Conservation (phyloP, 495 filamentous ascomycete species). For the Hypoxylon fuscum region DNA sequence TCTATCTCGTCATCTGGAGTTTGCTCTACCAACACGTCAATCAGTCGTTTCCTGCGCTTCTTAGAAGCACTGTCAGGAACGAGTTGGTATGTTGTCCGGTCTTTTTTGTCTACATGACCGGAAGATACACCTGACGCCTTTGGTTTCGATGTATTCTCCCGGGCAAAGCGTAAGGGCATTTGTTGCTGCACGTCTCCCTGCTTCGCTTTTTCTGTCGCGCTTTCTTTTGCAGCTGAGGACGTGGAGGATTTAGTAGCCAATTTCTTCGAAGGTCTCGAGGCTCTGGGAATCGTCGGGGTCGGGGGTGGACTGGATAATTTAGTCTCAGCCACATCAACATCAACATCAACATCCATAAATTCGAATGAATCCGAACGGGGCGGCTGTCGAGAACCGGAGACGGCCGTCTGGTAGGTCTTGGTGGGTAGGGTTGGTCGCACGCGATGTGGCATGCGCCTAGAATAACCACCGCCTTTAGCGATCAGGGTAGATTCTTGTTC, state of each 20-base stretch:
- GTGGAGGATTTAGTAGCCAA: neutral
- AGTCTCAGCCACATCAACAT: constrained; percentile 21
- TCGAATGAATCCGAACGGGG: constrained; percentile 12
- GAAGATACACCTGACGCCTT: neutral
- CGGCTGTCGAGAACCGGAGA: constrained; percentile 16
- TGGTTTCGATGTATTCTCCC: constrained; percentile 13
- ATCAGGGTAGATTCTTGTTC: constrained; percentile 15
- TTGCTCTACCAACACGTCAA: constrained; percentile 65
- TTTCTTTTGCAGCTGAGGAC: constrained; percentile 4
- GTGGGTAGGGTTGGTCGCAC: constrained; percentile 28
- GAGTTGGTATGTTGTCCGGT: constrained; percentile 6
- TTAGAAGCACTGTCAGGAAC: constrained; percentile 25
- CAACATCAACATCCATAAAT: constrained; percentile 25
- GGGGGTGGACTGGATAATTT: constrained; percentile 42
- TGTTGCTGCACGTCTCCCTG: constrained; percentile 34
- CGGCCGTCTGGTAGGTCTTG: neutral
- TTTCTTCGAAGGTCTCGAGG: constrained; percentile 19
- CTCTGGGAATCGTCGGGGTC: constrained; percentile 37
- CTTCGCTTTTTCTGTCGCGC: neutral
- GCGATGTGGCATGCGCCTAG: constrained; percentile 21
- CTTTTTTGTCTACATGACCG: constrained; percentile 8
- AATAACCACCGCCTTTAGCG: neutral
- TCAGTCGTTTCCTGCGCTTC: constrained; percentile 58
- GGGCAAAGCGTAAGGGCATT: constrained; percentile 52
- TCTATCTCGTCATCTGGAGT: constrained; percentile 27